A percentile compares a stretch with the other conserved stretches of the same genome.
Evolutionary conservation across 2,329 filamentous ascomycete genomes (phyloP).

Genomic region (Alternaria sp.): DNA sequence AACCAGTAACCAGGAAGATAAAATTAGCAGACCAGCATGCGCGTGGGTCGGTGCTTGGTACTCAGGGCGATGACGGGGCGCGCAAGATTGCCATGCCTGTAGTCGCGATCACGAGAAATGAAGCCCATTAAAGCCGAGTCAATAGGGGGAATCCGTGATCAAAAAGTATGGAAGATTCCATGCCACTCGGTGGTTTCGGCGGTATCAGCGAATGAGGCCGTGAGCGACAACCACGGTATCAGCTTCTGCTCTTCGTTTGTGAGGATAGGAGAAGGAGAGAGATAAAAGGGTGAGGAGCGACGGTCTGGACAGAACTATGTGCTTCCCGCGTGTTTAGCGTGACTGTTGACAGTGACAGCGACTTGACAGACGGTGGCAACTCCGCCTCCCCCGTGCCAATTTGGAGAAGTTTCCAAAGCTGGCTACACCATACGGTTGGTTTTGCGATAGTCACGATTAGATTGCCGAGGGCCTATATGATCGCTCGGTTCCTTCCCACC

Average conservation of each 20-base stretch:
- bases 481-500: not conserved
- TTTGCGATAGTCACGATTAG: not conserved
- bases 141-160: not conserved
- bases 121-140: not conserved
- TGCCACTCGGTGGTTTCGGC: not conserved
- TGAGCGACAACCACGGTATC: not conserved
- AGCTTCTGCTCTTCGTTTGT: not conserved
- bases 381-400: not conserved
- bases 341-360: not conserved
- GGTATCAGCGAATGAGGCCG: not conserved
- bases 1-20: slow-evolving; percentile 1
- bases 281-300: not conserved
- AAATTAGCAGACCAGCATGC: slow-evolving; percentile 14
- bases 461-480: not conserved
- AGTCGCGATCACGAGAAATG: not conserved
- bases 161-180: not conserved
- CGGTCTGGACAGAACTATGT: not conserved
- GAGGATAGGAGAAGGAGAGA: not conserved
- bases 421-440: not conserved
- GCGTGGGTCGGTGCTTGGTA: not conserved
- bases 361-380: not conserved
- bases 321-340: not conserved
- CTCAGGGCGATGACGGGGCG: slow-evolving; percentile 1
- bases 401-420: not conserved
- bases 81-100: not conserved